These are phyloP conservation scores for Colletotrichum sp. DNA, from an alignment of 2,329 filamentous ascomycete genomes.

Conservation along the genomic window DNA sequence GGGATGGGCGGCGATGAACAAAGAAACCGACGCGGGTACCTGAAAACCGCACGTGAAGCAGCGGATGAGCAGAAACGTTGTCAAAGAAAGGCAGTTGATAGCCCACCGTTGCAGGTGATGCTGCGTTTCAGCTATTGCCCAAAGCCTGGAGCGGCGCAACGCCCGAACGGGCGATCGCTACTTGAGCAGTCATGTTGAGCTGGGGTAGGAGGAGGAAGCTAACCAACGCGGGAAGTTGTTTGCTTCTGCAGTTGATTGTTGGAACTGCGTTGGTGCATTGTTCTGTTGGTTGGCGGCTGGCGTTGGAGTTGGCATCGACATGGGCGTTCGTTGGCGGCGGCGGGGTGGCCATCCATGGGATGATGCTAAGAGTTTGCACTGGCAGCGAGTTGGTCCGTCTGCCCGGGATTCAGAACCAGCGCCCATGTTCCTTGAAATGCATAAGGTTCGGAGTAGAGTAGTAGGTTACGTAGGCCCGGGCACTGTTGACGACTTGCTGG, in stretches of 20 bases:
- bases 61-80: not conserved
- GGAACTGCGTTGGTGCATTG: not conserved
- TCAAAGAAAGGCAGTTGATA: slow-evolving; percentile 2
- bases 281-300: not conserved
- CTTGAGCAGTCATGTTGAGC: not conserved
- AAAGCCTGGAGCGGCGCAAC: slow-evolving; percentile 4
- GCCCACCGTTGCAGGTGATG: slow-evolving; percentile 3
- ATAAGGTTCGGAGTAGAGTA: not conserved
- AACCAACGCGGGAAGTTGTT: not conserved
- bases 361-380: not conserved
- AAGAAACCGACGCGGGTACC: slow-evolving; percentile 2
- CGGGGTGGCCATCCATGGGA: not conserved
- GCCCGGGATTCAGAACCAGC: not conserved
- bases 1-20: not conserved
- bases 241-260: not conserved
- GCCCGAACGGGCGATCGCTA: not conserved
- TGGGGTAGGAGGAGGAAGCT: not conserved
- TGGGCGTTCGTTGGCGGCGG: not conserved
- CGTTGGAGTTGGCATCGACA: not conserved
- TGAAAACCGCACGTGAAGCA: not conserved
- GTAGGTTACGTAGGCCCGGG: not conserved
- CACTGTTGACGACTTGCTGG: not conserved
- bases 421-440: not conserved
- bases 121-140: not conserved
- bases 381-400: not conserved